Base-by-base conservation (phyloP, 306 rosid species). In the Quercus aquifolioides region DNA sequence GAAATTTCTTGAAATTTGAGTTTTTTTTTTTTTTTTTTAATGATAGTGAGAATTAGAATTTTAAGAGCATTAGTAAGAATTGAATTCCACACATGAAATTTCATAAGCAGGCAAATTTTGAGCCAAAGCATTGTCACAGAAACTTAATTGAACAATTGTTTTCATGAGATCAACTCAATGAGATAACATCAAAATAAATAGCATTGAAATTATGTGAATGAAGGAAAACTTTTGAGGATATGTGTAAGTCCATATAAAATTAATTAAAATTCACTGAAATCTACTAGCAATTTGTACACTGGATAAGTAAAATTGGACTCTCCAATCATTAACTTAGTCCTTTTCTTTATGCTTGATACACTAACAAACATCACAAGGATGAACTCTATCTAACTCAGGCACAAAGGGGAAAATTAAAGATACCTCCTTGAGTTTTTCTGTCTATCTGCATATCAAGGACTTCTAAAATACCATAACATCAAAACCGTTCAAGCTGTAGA, bases 381-480 rank as follows among this genome's bases (percentile, higher is more conserved):
- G 54, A 67, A 67, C 23, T 51, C 8, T 41, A 58, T 30, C 63
- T 21, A 72, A 30, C 25, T n/a, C 74, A 74, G 65, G 46, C 55
- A 1, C 43, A n/a, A 73, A 28, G 64, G 12, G 76, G 52, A 76
- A 4, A 43, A 49, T n/a, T 17, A 54, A 54, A 71, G 30, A 5
- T 19, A 58, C 31, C 71, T 71, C 49, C 65, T 6, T 19, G 23
- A 10, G 18, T 25, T 54, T 23, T n/a, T 21, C n/a, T 25, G 74
- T 10, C 76, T 81, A 70, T 73, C 70, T 51, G 62, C 68, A 68
- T 21, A 31, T 55, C 70, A 71, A 82, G n/a, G 55, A 55, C 74
- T 64, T 73, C 85, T 73, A 46, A 73, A 73, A 7, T 15, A 77
- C 63, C 46, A 56, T 30, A 77, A 55, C 43, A 20, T 51, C 33